Evolutionary conservation across 1,284 basidiomycete species (phyloP), one percentile per base, ranked within the genome.

Genomic region (Fomes fomentarius): DNA sequence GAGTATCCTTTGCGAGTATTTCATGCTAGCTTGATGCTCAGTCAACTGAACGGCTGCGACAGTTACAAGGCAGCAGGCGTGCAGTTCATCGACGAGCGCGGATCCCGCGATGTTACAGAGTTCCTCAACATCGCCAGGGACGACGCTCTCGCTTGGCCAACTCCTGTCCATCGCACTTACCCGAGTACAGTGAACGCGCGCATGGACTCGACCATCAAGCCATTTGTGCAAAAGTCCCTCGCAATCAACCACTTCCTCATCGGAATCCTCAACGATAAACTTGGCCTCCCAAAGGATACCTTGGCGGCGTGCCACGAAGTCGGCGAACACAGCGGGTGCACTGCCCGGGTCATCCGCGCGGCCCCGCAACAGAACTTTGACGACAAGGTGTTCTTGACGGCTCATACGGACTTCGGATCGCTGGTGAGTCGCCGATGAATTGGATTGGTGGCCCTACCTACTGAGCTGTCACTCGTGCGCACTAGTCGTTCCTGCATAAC

Each of bases 401-500:
- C 67, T 2, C 70, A 71, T 51, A 73, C 72, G 1, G 72, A 74
- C 47, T 73, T 71, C 41, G 72, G 71, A 4, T 69, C 69, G n/a
- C 56, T 65, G 58, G 67, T 68, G 37, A 35, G 63, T 43, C 45
- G 19, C 2, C 7, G 7, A 21, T 4, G 11, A 19, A 12, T 15
- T 25, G 9, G 5, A 19, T n/a, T 3, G 19, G 22, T 42, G 2
- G 30, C 9, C 3, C 6, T 10, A 7, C 17, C 2, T 15, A 11
- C n/a, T 26, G 17, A 48, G n/a, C n/a, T n/a, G n/a, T 34, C 21
- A 15, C 10, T n/a, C 21, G 3, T 15, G 17, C 2, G 14, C 14
- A 30, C 14, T 17, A 84, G 79, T 82, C 84, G 0, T 82, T 87
- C 68, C 71, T 88, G 37, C 82, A 86, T 67, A 89, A 89, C 64